Conservation (phyloP, 2,329 filamentous ascomycete species). For the Fusarium continuum region DNA sequence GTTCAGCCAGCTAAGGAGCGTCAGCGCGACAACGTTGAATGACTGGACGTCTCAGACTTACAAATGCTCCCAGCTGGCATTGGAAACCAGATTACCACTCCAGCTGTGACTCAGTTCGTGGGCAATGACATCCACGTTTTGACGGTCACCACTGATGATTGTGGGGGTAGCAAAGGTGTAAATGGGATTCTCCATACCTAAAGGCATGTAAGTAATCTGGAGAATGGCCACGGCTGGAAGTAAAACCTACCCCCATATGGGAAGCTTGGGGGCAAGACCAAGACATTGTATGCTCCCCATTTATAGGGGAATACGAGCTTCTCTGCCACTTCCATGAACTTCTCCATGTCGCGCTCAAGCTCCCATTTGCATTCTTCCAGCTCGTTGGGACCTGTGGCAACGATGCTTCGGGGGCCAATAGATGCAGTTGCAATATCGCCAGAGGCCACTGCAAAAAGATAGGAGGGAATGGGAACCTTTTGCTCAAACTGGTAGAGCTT, state of each 20-base stretch:
- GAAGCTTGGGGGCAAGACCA: constrained; percentile 89
- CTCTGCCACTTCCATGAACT: constrained; percentile 88
- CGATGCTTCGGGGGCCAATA: constrained; percentile 84
- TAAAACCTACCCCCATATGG: constrained; percentile 76
- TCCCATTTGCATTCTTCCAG: constrained; percentile 88
- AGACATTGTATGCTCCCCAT: constrained; percentile 95
- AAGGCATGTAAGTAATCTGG: constrained; percentile 14
- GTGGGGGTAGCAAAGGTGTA: constrained; percentile 96
- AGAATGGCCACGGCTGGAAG: not conserved
- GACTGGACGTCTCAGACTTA: constrained; percentile 48
- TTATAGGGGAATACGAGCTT: constrained; percentile 83
- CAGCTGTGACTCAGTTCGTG: constrained; percentile 82
- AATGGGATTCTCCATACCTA: constrained; percentile 88
- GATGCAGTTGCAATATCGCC: constrained; percentile 87
- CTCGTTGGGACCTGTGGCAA: constrained; percentile 89
- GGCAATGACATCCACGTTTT: constrained; percentile 96
- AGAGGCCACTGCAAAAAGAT: constrained; percentile 90
- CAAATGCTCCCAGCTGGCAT: constrained; percentile 84
- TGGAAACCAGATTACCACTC: constrained; percentile 87
- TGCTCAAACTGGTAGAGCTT: constrained; percentile 88
- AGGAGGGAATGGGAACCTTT: constrained; percentile 90
- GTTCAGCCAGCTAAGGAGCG: constrained; percentile 66
- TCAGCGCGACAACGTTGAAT: not conserved
- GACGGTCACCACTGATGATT: constrained; percentile 87
- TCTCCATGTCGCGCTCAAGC: constrained; percentile 89